phyloP scores from a whole-genome alignment of 2,329 filamentous ascomycete species.

The Colletotrichum sp. region DNA sequence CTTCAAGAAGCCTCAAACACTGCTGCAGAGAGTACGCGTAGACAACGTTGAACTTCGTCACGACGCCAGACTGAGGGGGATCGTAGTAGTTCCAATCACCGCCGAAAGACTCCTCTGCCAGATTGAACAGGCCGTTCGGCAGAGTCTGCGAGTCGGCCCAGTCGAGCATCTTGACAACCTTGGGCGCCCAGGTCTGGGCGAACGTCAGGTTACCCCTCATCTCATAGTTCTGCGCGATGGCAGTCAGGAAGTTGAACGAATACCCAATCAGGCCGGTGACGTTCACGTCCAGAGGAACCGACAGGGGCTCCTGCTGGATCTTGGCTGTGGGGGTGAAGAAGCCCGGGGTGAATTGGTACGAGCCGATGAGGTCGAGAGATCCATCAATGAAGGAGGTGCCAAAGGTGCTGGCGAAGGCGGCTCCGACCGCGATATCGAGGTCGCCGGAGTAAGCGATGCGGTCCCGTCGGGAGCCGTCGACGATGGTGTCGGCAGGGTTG shows the following conservation, averaged over 20 bases:
- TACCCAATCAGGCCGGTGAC: constrained; percentile 38
- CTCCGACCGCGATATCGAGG: constrained; percentile 30
- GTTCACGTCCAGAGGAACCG: constrained; percentile 23
- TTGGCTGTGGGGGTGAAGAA: constrained; percentile 37
- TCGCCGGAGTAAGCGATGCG: constrained; percentile 36
- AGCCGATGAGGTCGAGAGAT: constrained; percentile 26
- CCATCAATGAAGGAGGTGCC: constrained; percentile 29
- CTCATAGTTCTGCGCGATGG: constrained; percentile 31
- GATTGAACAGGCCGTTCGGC: constrained; percentile 28
- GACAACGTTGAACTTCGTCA: constrained; percentile 35
- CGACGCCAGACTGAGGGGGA: constrained; percentile 29
- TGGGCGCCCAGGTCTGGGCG: constrained; percentile 30
- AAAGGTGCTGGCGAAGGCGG: constrained; percentile 31
- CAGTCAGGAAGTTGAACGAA: constrained; percentile 37
- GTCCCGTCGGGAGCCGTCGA: constrained; percentile 40
- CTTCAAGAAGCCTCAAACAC: constrained; percentile 22
- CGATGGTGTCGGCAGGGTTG: constrained; percentile 34
- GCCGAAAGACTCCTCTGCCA: constrained; percentile 29
- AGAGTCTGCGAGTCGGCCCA: constrained; percentile 35
- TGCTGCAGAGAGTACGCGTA: constrained; percentile 36
- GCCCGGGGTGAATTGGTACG: constrained; percentile 31
- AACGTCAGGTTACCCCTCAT: constrained; percentile 31
- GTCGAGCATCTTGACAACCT: constrained; percentile 34
- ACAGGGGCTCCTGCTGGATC: constrained; percentile 32
- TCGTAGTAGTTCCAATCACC: constrained; percentile 42